Evolutionary conservation across 192 early-diverging fungal genomes (phyloP), one percentile per base, ranked within the genome.

Genomic region (Coemansia sp.): DNA sequence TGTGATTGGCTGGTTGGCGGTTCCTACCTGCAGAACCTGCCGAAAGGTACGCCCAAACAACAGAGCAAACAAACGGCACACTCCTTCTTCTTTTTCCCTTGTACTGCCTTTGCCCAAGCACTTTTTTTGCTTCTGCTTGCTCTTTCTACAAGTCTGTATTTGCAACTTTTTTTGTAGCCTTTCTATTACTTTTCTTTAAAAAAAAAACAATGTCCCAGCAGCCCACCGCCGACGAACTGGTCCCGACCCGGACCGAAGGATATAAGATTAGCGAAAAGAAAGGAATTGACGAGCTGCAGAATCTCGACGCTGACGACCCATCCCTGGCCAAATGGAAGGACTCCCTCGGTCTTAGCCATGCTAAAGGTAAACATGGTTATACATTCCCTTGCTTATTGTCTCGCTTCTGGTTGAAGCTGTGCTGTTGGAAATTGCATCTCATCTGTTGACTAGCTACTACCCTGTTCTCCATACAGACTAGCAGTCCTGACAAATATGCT

Each of bases 281-380:
- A 87, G 89, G 91, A 9, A 68, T 94, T 8, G 82, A 85, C 20
- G 94, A 98, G 76, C 90, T 94, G 71, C 78, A 91, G 63, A 71
- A 86, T 32, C 85, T 98, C 56, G 97, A 97, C 70, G 88, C 93
- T 57, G 76, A 85, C 63, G 96, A 97, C 83, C 93, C 95, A 75
- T 94, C 94, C n/a, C 86, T 99, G 30, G 82, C 85, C 59, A 95
- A 94, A 81, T 99, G 97, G 97, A 99, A 99, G 85, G 89, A 88
- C 64, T 94, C 93, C 20, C 88, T 99, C 52, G 97, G 97, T 30
- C 78, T 99, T 36, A 73, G 64, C 60, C 69, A 64, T 20, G 68
- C 82, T 30, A 21, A 83, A 81, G 85, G 86, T 87, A 80, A 78
- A 74, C 51, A 57, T 20, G 8, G 27, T 21, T 10, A 7, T 14